A percentile compares a stretch with the other conserved stretches of the same genome.
Evolutionary conservation across 306 rosid genomes (phyloP).

Genomic region (Dalbergia oliveri): DNA sequence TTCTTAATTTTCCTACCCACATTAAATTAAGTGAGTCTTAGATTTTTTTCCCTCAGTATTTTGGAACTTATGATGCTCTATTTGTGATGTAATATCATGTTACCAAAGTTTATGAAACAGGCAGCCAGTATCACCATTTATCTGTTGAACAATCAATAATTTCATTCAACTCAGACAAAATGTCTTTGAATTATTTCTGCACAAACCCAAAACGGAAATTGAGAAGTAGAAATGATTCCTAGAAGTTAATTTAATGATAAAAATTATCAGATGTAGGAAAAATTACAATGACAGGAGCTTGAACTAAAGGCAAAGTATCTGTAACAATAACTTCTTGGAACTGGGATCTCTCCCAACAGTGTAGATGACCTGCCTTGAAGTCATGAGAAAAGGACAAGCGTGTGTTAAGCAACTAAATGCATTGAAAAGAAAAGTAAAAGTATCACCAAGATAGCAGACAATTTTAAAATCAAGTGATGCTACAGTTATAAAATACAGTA

Average conservation of each 20-base stretch:
- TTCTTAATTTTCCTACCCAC: too few species aligned
- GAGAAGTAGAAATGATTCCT: constrained; percentile 44
- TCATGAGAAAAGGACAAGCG: constrained; percentile 42
- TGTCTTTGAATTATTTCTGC: constrained; percentile 24
- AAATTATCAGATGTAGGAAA: constrained; percentile 38
- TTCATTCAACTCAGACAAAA: constrained; percentile 26
- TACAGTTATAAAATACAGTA: background rate
- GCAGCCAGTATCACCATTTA: constrained; percentile 5
- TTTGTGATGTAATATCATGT: background rate
- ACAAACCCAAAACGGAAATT: constrained; percentile 10
- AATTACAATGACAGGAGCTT: constrained; percentile 82
- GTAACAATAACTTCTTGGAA: constrained; percentile 75
- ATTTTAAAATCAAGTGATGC: constrained; percentile 6
- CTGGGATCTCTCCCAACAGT: constrained; percentile 91
- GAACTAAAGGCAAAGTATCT: constrained; percentile 73
- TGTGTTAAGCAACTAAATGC: constrained; percentile 27
- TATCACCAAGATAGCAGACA: constrained; percentile 22
- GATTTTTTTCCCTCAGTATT: background rate
- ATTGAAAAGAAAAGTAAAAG: constrained; percentile 9
- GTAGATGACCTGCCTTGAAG: constrained; percentile 79
- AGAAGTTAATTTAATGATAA: constrained; percentile 30
- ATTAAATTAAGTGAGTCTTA: background rate
- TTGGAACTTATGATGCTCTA: constrained; percentile 6
- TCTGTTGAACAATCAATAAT: constrained; percentile 31
- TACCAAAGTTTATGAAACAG: background rate